phyloP scores from a whole-genome alignment of 1,139 yeast species.

The Debaryomycetaceae sp. region DNA sequence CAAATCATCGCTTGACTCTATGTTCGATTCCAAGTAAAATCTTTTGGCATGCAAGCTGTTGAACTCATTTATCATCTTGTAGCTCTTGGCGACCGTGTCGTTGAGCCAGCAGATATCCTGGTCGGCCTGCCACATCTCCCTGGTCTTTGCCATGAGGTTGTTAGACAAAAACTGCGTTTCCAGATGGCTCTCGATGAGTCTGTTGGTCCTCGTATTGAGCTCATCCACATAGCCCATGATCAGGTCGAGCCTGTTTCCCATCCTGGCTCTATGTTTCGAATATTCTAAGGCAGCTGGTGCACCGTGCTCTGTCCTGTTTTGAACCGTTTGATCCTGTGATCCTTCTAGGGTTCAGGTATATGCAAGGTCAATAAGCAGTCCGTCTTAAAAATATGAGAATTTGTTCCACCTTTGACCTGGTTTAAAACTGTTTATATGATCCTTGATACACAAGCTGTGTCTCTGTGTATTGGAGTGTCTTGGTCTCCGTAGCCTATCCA shows the following conservation, averaged over 20 bases:
- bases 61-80: slow-evolving; percentile 21
- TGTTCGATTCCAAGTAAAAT: slow-evolving; percentile 32
- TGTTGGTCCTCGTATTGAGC: slow-evolving; percentile 25
- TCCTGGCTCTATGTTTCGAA: too few relatives aligned
- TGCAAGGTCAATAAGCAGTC: too few relatives aligned
- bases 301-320: too few relatives aligned
- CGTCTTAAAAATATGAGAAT: too few relatives aligned
- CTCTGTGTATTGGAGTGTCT: too few relatives aligned
- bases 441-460: too few relatives aligned
- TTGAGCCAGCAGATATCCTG: slow-evolving; percentile 27
- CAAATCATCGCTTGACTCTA: slow-evolving; percentile 27
- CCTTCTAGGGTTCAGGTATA: too few relatives aligned
- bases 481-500: too few relatives aligned
- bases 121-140: slow-evolving; percentile 26
- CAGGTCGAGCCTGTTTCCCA: slow-evolving; percentile 20
- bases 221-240: slow-evolving; percentile 28
- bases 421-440: too few relatives aligned
- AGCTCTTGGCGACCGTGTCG: slow-evolving; percentile 21
- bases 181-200: slow-evolving; percentile 17
- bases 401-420: too few relatives aligned
- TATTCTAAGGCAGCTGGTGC: too few relatives aligned
- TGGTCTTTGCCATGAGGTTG: slow-evolving; percentile 17
- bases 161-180: slow-evolving; percentile 21
- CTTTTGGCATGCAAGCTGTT: slow-evolving; percentile 31
- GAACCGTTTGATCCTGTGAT: too few relatives aligned